These are phyloP conservation scores for Citropsis articulata DNA, from an alignment of 345 rosid genomes.

Conservation along the genomic window DNA sequence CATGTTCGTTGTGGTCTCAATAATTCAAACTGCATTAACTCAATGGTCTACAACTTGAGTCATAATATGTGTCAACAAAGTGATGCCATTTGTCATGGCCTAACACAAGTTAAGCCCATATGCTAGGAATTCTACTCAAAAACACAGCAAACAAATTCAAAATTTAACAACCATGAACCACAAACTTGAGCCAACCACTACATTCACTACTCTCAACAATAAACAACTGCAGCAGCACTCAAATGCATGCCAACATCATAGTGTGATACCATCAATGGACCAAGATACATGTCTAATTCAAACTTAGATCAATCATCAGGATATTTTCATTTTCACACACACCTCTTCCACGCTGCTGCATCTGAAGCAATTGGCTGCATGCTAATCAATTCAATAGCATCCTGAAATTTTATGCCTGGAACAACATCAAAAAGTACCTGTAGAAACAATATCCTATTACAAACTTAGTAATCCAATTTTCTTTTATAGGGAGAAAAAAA, in stretches of 20 bases:
- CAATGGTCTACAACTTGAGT: background rate
- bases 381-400: slow-evolving; percentile 85
- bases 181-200: background rate
- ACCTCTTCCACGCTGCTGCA: slow-evolving; percentile 83
- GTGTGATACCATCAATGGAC: background rate
- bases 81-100: background rate
- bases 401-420: slow-evolving; percentile 76
- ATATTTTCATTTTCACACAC: slow-evolving; percentile 12
- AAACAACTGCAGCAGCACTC: background rate
- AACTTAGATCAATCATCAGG: slow-evolving; percentile 1
- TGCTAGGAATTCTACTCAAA: background rate
- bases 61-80: background rate
- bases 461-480: slow-evolving; percentile 4
- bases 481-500: background rate
- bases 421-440: slow-evolving; percentile 96
- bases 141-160: background rate
- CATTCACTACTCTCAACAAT: background rate
- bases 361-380: slow-evolving; percentile 92
- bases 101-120: background rate
- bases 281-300: background rate
- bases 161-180: slow-evolving; percentile 4
- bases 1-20: background rate
- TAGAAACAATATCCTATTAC: slow-evolving; percentile 23
- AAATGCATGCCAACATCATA: background rate
- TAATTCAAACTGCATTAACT: background rate